Base-by-base conservation (phyloP, 176 grass and related monocot species). In the Avena sativa region DNA sequence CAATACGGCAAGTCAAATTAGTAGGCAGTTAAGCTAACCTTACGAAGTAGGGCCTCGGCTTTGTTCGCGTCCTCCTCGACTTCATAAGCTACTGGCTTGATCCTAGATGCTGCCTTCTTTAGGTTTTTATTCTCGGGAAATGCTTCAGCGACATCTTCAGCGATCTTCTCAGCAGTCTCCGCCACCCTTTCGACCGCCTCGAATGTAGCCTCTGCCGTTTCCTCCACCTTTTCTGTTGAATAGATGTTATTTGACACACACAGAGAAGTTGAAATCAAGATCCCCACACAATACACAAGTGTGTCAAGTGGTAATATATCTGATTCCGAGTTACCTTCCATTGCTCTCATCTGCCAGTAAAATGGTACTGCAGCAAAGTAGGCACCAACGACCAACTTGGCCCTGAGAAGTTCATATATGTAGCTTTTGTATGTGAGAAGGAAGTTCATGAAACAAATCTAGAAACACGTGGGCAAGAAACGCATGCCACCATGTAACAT, bases 101-200 rank as follows among this genome's bases (percentile, higher is more conserved):
- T 91, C 90, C 56, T 91, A 32, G 88, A 79, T 76, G 51, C 82
- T 9, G 25, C 79, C n/a, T 92, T 79, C 68, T 92, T 92, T 52
- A 88, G 3, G 0, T 44, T 57, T 52, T 84, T 44, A 7, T 90
- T 87, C 12, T 83, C 90, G 2, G 90, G 93, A 48, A 94, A 91
- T 15, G 60, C 85, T 12, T 69, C 53, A 5, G 90, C 88, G 2
- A 94, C 51, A 9, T 92, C 85, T n/a, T 68, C 86, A 6, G 88
- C 76, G 16, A 94, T 17, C 79, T 92, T 88, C 82, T 88, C 93
- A 1, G 90, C 86, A 4, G 64, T 79, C 85, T 90, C 82, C 3
- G 90, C 87, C 87, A 83, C 90, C 59, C 75, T 88, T 60, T 94
- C 90, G 38, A 92, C 36, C 72, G 85, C 79, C 82, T 89, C 87